These are phyloP conservation scores for Tricholoma matsutake DNA, from an alignment of 768 basidiomycete species.

Conservation along the genomic window DNA sequence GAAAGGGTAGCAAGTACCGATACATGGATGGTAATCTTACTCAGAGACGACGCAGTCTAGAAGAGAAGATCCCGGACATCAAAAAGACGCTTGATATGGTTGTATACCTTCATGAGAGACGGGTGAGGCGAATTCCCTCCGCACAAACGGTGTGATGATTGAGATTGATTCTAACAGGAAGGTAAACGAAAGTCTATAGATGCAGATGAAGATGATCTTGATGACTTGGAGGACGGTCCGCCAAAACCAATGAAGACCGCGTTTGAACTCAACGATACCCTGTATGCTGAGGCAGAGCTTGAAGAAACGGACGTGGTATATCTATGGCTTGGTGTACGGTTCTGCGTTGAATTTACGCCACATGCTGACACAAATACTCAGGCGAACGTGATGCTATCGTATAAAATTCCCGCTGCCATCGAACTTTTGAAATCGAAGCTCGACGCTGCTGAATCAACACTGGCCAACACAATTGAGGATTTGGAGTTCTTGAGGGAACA, in stretches of 20 bases:
- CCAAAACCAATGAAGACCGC: constrained; percentile 70
- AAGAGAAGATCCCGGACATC: constrained; percentile 97
- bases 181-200: constrained; percentile 48
- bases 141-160: neutral
- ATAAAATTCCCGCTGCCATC: constrained; percentile 78
- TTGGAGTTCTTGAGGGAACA: constrained; percentile 93
- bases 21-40: constrained; percentile 92
- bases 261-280: constrained; percentile 94
- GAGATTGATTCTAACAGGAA: constrained; percentile 41
- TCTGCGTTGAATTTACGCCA: neutral
- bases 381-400: constrained; percentile 98
- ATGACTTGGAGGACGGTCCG: constrained; percentile 45
- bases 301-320: constrained; percentile 87
- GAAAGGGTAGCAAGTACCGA: constrained; percentile 86
- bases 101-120: constrained; percentile 67
- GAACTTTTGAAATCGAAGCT: constrained; percentile 75
- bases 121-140: constrained; percentile 42
- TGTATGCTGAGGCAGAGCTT: constrained; percentile 88
- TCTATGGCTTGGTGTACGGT: constrained; percentile 91
- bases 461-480: constrained; percentile 77
- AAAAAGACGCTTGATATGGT: constrained; percentile 91
- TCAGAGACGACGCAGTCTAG: constrained; percentile 73
- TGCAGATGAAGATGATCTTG: constrained; percentile 49
- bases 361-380: constrained; percentile 25
- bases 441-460: constrained; percentile 57